Percentiles rank a stretch among this genome's conserved stretches.
Conservation (phyloP, 768 basidiomycete species). For the Amanita fuliginea region DNA sequence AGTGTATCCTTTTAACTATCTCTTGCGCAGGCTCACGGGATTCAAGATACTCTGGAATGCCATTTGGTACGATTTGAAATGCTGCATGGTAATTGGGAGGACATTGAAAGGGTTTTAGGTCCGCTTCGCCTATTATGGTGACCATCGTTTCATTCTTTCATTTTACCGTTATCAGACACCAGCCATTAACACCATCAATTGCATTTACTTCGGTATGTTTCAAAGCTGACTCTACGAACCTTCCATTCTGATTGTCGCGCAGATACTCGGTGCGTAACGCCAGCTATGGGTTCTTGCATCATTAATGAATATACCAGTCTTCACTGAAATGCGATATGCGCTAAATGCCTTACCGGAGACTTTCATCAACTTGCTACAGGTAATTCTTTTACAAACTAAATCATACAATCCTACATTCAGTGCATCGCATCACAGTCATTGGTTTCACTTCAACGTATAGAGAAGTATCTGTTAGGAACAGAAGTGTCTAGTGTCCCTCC, state of each 20-base stretch:
- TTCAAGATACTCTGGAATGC: conserved; percentile 34
- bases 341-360: conserved; percentile 85
- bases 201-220: conserved; percentile 65
- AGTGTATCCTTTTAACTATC: conserved; percentile 4
- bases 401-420: not conserved
- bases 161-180: conserved; percentile 59
- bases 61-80: conserved; percentile 23
- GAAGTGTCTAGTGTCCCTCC: conserved; percentile 62
- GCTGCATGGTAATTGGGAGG: not conserved
- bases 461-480: conserved; percentile 70
- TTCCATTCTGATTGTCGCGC: not conserved
- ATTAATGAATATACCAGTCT: conserved; percentile 35
- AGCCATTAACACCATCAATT: conserved; percentile 68
- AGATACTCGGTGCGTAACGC: conserved; percentile 3
- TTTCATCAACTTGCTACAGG: conserved; percentile 83
- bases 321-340: conserved; percentile 61
- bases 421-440: conserved; percentile 36
- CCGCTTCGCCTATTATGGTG: conserved; percentile 54
- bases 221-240: conserved; percentile 6
- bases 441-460: conserved; percentile 83
- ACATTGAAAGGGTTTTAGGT: conserved; percentile 22
- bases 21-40: not conserved
- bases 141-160: conserved; percentile 58
- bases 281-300: not conserved
- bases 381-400: conserved; percentile 12